A percentile compares a stretch with the other conserved stretches of the same genome.
Conservation (phyloP, 2,329 filamentous ascomycete genomes). For the Stromatinia cepivora region DNA sequence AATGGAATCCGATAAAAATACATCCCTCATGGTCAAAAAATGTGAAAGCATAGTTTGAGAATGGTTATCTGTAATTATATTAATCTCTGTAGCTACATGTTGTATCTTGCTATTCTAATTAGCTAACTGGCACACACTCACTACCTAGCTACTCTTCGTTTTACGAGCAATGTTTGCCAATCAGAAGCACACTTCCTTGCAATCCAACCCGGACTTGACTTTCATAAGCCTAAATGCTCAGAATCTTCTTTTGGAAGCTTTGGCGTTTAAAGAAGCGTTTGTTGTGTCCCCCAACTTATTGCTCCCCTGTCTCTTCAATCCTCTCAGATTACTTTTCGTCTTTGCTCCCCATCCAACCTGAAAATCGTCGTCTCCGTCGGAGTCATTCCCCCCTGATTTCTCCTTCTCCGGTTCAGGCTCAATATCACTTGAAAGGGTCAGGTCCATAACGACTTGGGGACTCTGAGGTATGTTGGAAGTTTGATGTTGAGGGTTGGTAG, state of each 20-base stretch:
- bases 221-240: neutral
- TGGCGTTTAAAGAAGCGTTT: slow-evolving; percentile 26
- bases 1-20: neutral
- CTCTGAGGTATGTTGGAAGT: slow-evolving; percentile 32
- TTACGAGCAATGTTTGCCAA: neutral
- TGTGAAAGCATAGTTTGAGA: neutral
- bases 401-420: slow-evolving; percentile 25
- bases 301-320: slow-evolving; percentile 25
- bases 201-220: neutral
- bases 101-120: neutral
- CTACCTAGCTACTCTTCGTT: neutral
- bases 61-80: slow-evolving; percentile 8
- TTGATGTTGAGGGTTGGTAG: slow-evolving; percentile 29
- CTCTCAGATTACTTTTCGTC: slow-evolving; percentile 25
- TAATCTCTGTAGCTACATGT: slow-evolving; percentile 4
- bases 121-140: neutral
- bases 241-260: slow-evolving; percentile 27
- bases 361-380: slow-evolving; percentile 24
- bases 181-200: neutral
- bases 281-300: slow-evolving; percentile 28
- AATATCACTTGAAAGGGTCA: slow-evolving; percentile 37
- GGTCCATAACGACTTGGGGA: slow-evolving; percentile 43
- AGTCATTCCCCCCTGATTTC: neutral
- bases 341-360: slow-evolving; percentile 30
- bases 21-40: neutral